Evolutionary conservation across 805 yeast genomes (phyloP), one percentile per base, ranked within the genome.

Genomic region (Ogataea wickerhamii): DNA sequence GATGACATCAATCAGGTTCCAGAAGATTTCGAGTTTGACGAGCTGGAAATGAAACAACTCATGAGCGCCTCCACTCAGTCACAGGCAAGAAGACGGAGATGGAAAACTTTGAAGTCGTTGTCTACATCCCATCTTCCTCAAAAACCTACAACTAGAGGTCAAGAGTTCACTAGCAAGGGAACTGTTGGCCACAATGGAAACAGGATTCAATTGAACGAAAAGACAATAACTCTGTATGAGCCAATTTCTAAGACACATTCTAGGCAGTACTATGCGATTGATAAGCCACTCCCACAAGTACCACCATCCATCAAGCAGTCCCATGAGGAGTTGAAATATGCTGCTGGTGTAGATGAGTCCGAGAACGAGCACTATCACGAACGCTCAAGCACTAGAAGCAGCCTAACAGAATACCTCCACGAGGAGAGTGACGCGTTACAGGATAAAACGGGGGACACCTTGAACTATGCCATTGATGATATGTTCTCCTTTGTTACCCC

Each of bases 1-100:
- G 68, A 64, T 41, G 69, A 65, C 40, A 51, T 63, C 20, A 65
- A 65, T 33, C 48, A 45, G 23, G 39, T 64, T 4, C 68, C 68
- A 1, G 68, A 61, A 36, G 70, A 64, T 39, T 63, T 42, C 36
- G 67, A 61, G 6, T 53, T 53, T 42, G 55, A 52, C 3, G 43
- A 33, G 7, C 34, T 35, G 14, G 34, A 21, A n/a, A 30, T 25
- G 7, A 30, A 28, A 20, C 34, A 32, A 19, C 10, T 36, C 13
- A 36, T 28, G n/a, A 32, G 26, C 17, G 21, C 18, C 29, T n/a
- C 18, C 41, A 6, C 28, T 26, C 4, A 21, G 17, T 22, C 36
- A 32, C 32, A 8, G 3, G 19, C 26, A 40, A 35, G 27, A 25
- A 36, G 30, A 41, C 38, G 25, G 37, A 36, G 14, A 41, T 22